Evolutionary conservation across 306 rosid genomes (phyloP).

Genomic region (Arachis stenosperma): DNA sequence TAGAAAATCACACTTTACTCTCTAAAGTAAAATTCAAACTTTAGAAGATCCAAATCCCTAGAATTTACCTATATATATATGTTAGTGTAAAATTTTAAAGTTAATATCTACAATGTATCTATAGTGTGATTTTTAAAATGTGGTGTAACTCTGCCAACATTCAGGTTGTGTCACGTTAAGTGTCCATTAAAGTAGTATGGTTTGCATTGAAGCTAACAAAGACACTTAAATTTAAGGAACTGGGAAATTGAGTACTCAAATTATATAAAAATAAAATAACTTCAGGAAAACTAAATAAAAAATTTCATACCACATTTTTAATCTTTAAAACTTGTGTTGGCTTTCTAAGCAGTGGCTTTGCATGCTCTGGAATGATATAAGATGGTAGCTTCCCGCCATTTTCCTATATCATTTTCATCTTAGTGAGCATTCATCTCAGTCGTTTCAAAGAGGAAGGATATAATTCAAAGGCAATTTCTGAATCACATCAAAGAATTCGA

Average conservation of each 20-base stretch:
- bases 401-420: slow-evolving; percentile 55
- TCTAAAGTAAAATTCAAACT: no score
- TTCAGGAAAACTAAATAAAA: neutral
- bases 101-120: no score
- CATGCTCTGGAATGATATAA: slow-evolving; percentile 80
- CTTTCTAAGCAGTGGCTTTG: slow-evolving; percentile 72
- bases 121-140: no score
- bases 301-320: slow-evolving; percentile 72
- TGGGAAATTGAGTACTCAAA: slow-evolving; percentile 7
- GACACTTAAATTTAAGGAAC: slow-evolving; percentile 10
- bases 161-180: no score
- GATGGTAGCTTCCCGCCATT: slow-evolving; percentile 47
- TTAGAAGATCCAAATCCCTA: no score
- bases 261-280: slow-evolving; percentile 14
- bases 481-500: slow-evolving; percentile 28
- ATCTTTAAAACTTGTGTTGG: slow-evolving; percentile 77
- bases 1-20: no score
- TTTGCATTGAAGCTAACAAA: slow-evolving; percentile 13
- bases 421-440: slow-evolving; percentile 30
- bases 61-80: no score
- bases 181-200: no score
- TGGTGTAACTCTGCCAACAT: no score
- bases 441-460: slow-evolving; percentile 2
- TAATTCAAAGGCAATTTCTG: slow-evolving; percentile 20
- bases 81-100: no score